Evolutionary conservation across 2,329 filamentous ascomycete genomes (phyloP), one percentile per base, ranked within the genome.

Genomic region (Botrytis cinerea): DNA sequence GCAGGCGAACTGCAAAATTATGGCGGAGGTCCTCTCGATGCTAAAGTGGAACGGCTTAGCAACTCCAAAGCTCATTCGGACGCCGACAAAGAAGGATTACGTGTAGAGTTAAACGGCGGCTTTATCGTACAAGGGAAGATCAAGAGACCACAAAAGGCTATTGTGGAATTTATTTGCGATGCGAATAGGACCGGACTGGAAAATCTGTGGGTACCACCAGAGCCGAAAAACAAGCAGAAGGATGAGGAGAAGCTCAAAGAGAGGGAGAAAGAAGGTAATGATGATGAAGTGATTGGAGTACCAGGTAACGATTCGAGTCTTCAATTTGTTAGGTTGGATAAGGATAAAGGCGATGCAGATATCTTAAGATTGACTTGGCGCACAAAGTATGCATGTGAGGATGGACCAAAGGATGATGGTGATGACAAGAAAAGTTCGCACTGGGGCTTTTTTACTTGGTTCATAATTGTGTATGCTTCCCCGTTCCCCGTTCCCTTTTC

Each of bases 401-500:
- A 84, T 77, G 83, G 84, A 66, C 83, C 85, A 25, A 57, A 57
- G 80, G 80, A 48, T 77, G 84, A 83, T 16, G 84, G 85, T 77
- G 80, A 72, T 79, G 80, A 57, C 77, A 80, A 60, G 81, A 84
- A 73, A 84, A 85, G 73, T 85, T 86, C 82, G 28, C 87, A 89
- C 80, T 98, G 95, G 96, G 96, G 96, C 2, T 96, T 98, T 86
- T 98, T 98, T 80, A 98, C 95, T 28, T 99, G 96, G 96, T 89
- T 98, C 80, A 89, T 98, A 78, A 90, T 99, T 78, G 90, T 98
- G 94, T 97, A 84, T 87, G 93, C 28, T 22, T 64, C 14, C 6
- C 67, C 22, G 46, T 22, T 64, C 14, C 6, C 67, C 22, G 46
- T 25, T 43, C 51, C 35, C 6, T 9, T 43, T 20, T 43, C 61